Evolutionary conservation across 2,329 filamentous ascomycete genomes (phyloP), one percentile per base, ranked within the genome.

Genomic region (Curvularia hawaiiensis): DNA sequence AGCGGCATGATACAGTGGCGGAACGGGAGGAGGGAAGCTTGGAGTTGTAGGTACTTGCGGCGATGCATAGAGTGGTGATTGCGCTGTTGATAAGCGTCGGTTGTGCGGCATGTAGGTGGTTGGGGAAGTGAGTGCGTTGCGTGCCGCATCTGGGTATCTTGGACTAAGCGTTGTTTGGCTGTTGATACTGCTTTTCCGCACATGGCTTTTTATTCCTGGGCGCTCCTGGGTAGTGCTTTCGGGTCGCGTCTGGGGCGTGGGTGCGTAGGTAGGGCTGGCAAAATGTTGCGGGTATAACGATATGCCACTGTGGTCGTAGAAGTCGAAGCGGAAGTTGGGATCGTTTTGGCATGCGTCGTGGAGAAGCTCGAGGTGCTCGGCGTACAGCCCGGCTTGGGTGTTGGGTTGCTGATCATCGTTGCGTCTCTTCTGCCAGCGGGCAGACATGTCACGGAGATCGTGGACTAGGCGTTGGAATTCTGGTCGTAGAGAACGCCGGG

Each of bases 271-370:
- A 0, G 67, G 67, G 24, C 65, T 69, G 33, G 53, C 54, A 20
- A 65, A 58, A 20, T 65, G 59, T 18, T 65, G 58, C 5, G 63
- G 47, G 33, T 65, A 64, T 7, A 64, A 33, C 4, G 62, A 52
- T 26, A 58, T 58, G n/a, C 71, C 70, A 0, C 64, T 69, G 49
- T 74, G 69, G 33, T 74, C 71, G 52, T 74, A 74, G 20, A 74
- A 64, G 28, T 74, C 65, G 35, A 73, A 73, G 14, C 57, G 49
- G 28, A 70, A 72, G 1, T 60, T 55, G 0, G 52, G 6, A 40
- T 72, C 64, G 18, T 64, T 62, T 16, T 62, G 57, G 22, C 70
- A 68, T 9, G 56, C 54, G 18, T 70, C 67, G 7, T 51, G 52
- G 3, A 74, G 52, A 11, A 61, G 56, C 39, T 69, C 65, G 3